Conservation (phyloP, 176 grass and related monocot species). For the Triticum dicoccoides region DNA sequence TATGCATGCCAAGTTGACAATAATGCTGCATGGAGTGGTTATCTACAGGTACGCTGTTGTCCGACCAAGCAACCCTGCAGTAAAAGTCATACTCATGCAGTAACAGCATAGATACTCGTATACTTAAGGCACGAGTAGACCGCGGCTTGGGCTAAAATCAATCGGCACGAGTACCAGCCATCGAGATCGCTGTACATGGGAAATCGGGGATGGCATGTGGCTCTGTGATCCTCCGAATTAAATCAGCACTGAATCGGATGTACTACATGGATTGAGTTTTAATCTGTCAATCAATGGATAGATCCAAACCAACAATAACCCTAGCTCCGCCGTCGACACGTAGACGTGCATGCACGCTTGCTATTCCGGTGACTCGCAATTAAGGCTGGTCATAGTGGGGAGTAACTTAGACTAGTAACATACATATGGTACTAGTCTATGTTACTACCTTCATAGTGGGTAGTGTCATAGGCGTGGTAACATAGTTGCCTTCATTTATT, state of each 20-base stretch:
- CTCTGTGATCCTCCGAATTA: neutral
- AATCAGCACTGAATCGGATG: slow-evolving; percentile 24
- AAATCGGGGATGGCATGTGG: neutral
- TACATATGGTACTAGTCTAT: too few relatives aligned
- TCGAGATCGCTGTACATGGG: neutral
- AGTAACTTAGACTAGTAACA: too few relatives aligned
- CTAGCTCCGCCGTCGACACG: neutral
- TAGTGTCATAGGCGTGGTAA: too few relatives aligned
- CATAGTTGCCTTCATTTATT: too few relatives aligned
- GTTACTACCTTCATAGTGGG: too few relatives aligned
- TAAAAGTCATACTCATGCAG: neutral
- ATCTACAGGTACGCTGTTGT: neutral
- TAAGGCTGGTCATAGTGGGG: too few relatives aligned
- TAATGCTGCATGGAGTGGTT: too few relatives aligned
- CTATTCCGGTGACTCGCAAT: neutral
- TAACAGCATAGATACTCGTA: neutral
- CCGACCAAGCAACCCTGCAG: neutral
- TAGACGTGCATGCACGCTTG: slow-evolving; percentile 37
- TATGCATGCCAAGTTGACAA: neutral
- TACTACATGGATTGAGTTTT: neutral
- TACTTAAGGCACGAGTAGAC: too few relatives aligned
- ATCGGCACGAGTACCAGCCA: neutral
- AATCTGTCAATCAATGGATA: neutral
- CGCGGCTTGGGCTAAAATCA: too few relatives aligned
- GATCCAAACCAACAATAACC: neutral